A percentile compares a stretch with the other conserved stretches of the same genome.
These are phyloP conservation scores for Ustilago trichophora DNA, from an alignment of 1,284 basidiomycete species.

Conservation along the genomic window DNA sequence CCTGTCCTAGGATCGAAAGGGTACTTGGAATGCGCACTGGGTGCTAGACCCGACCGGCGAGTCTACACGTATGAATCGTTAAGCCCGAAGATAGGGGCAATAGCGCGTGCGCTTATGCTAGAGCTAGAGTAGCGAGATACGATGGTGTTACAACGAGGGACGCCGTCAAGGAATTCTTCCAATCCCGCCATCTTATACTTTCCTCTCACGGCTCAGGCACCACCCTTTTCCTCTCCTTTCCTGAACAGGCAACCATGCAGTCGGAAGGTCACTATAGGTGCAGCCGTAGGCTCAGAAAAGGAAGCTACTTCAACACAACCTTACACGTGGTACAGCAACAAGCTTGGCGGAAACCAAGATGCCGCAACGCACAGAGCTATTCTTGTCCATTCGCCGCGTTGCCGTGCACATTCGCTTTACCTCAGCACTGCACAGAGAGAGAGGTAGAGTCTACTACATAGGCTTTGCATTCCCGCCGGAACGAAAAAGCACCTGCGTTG, in stretches of 20 bases:
- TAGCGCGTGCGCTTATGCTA: background rate
- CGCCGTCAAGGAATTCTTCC: background rate
- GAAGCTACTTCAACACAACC: slow-evolving; percentile 22
- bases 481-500: too few relatives aligned
- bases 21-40: background rate
- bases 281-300: background rate
- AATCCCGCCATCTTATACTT: slow-evolving; percentile 1
- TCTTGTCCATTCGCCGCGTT: too few relatives aligned
- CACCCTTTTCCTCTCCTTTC: background rate
- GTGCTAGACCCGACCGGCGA: slow-evolving; percentile 24
- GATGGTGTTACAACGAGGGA: too few relatives aligned
- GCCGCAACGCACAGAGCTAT: too few relatives aligned
- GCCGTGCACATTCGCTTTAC: background rate
- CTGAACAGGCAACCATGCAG: background rate
- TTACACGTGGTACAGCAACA: slow-evolving; percentile 9
- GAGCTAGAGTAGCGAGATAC: background rate
- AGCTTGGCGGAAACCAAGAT: background rate
- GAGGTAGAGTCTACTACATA: too few relatives aligned
- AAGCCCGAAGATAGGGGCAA: too few relatives aligned
- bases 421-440: background rate
- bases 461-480: too few relatives aligned
- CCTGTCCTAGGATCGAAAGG: background rate
- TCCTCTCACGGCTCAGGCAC: slow-evolving; percentile 3
- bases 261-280: background rate
- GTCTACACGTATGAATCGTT: background rate